Conservation (phyloP, 2,329 filamentous ascomycete genomes). For the Alternaria postmessia region DNA sequence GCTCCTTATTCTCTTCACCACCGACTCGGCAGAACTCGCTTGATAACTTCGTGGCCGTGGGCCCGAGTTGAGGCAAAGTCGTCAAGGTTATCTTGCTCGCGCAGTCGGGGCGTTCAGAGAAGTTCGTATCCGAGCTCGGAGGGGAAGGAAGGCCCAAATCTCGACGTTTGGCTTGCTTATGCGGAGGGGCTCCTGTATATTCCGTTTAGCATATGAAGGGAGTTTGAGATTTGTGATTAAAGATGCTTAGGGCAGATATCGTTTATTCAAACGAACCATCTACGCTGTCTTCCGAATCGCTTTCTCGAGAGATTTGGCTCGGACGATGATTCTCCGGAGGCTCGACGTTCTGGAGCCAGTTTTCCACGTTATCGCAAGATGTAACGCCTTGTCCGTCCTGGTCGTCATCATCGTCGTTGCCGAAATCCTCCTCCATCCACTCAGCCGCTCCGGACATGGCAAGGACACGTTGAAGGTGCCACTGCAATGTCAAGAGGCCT, state of each 20-base stretch:
- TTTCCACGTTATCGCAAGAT: slow-evolving; percentile 4
- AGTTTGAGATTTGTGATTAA: neutral
- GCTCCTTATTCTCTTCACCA: neutral
- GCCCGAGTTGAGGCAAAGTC: neutral
- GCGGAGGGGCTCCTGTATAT: neutral
- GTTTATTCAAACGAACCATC: slow-evolving; percentile 19
- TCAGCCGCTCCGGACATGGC: slow-evolving; percentile 28
- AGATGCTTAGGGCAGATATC: neutral
- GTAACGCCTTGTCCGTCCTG: slow-evolving; percentile 1
- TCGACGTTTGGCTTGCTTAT: slow-evolving; percentile 6
- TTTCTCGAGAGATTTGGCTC: slow-evolving; percentile 8
- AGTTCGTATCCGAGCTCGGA: neutral
- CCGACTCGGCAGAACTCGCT: neutral
- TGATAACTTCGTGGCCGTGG: neutral
- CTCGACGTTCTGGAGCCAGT: slow-evolving; percentile 14
- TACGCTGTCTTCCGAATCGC: slow-evolving; percentile 12
- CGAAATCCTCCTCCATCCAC: slow-evolving; percentile 25
- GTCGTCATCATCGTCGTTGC: slow-evolving; percentile 10
- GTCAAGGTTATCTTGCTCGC: neutral
- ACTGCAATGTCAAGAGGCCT: slow-evolving; percentile 28
- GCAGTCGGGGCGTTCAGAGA: neutral
- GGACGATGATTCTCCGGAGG: slow-evolving; percentile 8
- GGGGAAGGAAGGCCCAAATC: neutral
- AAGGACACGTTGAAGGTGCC: slow-evolving; percentile 29
- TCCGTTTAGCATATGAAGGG: neutral